These are phyloP conservation scores for Vinca minor DNA, from an alignment of 257 asterid species.

Conservation along the genomic window DNA sequence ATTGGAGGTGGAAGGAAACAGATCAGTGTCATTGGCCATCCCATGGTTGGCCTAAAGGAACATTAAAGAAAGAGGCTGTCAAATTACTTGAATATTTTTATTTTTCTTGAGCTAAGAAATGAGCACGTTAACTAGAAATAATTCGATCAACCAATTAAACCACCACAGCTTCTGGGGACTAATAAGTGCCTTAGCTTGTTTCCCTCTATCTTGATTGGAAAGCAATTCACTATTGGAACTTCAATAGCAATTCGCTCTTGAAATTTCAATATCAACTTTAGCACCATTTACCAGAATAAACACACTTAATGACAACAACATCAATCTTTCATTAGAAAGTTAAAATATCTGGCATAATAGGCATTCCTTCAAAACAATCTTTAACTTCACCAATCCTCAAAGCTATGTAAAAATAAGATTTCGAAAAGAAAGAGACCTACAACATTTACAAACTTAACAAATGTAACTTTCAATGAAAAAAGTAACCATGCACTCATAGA, in stretches of 20 bases:
- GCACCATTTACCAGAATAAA: background rate
- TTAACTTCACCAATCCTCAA: background rate
- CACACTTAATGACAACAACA: background rate
- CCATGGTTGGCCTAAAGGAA: background rate
- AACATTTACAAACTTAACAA: background rate
- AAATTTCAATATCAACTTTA: background rate
- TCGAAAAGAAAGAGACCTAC: background rate
- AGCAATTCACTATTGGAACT: background rate
- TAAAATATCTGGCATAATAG: background rate
- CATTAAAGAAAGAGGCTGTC: background rate
- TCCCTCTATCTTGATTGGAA: background rate
- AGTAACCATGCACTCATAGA: constrained; percentile 9
- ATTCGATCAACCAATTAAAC: background rate
- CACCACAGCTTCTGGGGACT: background rate
- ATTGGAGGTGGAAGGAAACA: background rate
- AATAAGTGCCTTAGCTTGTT: background rate
- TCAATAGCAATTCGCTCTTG: background rate
- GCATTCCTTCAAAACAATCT: background rate
- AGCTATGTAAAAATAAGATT: background rate
- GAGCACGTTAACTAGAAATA: background rate
- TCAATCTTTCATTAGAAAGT: background rate
- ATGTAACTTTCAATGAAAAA: constrained; percentile 3
- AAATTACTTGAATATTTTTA: background rate
- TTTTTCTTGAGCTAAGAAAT: background rate
- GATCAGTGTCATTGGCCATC: background rate